Evolutionary conservation across 2,329 filamentous ascomycete species (phyloP), one percentile per base, ranked within the genome.

Genomic region (Colletotrichum plurivorum): DNA sequence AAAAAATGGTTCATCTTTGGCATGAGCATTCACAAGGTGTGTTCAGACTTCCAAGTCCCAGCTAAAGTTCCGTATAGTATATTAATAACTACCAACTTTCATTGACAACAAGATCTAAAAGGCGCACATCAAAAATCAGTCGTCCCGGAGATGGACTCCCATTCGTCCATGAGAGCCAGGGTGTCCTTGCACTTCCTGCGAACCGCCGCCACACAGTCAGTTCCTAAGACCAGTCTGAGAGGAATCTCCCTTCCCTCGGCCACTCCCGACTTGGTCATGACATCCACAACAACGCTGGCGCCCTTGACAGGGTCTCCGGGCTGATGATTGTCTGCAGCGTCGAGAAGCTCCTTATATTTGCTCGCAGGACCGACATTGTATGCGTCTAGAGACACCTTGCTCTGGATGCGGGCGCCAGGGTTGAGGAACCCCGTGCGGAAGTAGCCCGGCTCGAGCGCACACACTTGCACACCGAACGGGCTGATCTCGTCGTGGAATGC

Each of bases 241-340:
- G 88, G 89, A 2, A 91, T 78, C 20, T 84, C 80, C 71, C 76
- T 85, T 0, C 85, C 87, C 68, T 74, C 62, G 0, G 80, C 86
- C 25, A 79, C 78, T 0, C 88, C 88, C 2, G 78, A 82, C 51
- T 79, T 79, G 8, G 85, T 89, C 71, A 91, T 71, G 15, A 88
- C 79, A 71, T 91, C 88, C 5, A 90, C 81, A 31, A 89, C 79
- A 1, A 87, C 81, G 64, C 78, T 81, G 8, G 80, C 78, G 0
- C 85, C 89, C 79, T 89, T 89, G 18, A 76, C 77, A 3, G 87
- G 82, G 73, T 91, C 87, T 0, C 89, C 89, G 0, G 79, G 82
- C 77, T 90, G 88, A 0, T 84, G 82, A 16, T 84, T 80, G 69
- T 89, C 77, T 12, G 77, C 76, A 3, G 52, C 49, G 3, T 76